Conservation (phyloP, 139 green algal genomes). For the Tetradesmus obliquus region DNA sequence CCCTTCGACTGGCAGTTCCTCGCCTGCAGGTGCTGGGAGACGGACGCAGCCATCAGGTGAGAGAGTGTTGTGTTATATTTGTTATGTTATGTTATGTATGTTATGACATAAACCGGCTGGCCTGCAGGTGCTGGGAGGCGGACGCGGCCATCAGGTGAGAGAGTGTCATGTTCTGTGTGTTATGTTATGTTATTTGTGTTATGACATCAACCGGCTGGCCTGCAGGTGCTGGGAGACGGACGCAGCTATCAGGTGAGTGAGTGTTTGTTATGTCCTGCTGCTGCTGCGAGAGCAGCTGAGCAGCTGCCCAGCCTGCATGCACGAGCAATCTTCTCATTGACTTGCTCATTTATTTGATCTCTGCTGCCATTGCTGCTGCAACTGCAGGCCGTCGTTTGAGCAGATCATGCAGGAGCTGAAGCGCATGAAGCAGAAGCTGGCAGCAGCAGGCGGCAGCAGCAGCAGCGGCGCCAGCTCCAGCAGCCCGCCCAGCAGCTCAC, state of each 20-base stretch:
- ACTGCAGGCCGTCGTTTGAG: constrained; percentile 35
- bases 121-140: constrained; percentile 63
- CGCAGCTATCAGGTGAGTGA: constrained; percentile 44
- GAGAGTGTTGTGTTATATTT: neutral
- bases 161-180: neutral
- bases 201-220: constrained; percentile 18
- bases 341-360: neutral
- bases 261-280: neutral
- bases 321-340: neutral
- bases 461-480: neutral
- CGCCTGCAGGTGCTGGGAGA: constrained; percentile 64
- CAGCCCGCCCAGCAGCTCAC: neutral
- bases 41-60: constrained; percentile 49
- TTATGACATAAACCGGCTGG: constrained; percentile 13
- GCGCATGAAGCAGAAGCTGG: constrained; percentile 27
- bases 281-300: neutral
- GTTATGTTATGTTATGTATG: neutral
- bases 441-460: neutral
- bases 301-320: neutral
- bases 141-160: constrained; percentile 49
- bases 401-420: constrained; percentile 42
- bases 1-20: constrained; percentile 58
- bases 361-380: neutral
- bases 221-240: constrained; percentile 65
- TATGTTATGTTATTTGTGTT: neutral